Conservation (phyloP, 2,329 filamentous ascomycete species). For the Penicillium sp. region DNA sequence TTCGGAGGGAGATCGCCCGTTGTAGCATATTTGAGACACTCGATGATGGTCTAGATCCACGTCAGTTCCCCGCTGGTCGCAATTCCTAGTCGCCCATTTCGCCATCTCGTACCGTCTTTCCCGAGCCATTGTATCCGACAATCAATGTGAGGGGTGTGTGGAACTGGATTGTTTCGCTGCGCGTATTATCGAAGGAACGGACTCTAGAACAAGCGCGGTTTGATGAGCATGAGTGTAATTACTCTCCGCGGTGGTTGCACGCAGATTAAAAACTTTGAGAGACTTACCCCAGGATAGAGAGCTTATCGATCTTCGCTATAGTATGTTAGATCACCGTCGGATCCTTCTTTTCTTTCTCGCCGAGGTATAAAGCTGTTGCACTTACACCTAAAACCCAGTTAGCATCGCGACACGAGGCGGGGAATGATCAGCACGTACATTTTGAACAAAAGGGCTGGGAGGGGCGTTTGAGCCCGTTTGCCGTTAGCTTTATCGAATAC, state of each 20-base stretch:
- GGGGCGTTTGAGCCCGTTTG: background rate
- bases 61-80: conserved; percentile 9
- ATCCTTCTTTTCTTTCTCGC: background rate
- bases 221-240: conserved; percentile 1
- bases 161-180: conserved; percentile 78
- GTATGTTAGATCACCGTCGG: conserved; percentile 5
- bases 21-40: conserved; percentile 96
- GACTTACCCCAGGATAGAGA: conserved; percentile 72
- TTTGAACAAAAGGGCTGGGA: conserved; percentile 1
- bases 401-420: conserved; percentile 10
- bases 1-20: conserved; percentile 92
- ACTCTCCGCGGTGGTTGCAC: conserved; percentile 1
- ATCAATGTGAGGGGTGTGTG: conserved; percentile 90
- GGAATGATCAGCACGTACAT: conserved; percentile 18
- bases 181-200: conserved; percentile 78
- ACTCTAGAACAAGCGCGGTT: conserved; percentile 46
- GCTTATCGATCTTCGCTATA: conserved; percentile 79
- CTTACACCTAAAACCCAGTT: conserved; percentile 33
- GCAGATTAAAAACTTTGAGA: background rate
- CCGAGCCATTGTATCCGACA: conserved; percentile 94
- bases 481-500: background rate
- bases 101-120: conserved; percentile 70
- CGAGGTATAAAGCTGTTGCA: conserved; percentile 7
- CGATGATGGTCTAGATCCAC: conserved; percentile 74
- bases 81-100: background rate